Percentiles rank a stretch among this genome's conserved stretches.
Evolutionary conservation across 108 stramenopile genomes (phyloP).

Genomic region (Conticribra guillardii): DNA sequence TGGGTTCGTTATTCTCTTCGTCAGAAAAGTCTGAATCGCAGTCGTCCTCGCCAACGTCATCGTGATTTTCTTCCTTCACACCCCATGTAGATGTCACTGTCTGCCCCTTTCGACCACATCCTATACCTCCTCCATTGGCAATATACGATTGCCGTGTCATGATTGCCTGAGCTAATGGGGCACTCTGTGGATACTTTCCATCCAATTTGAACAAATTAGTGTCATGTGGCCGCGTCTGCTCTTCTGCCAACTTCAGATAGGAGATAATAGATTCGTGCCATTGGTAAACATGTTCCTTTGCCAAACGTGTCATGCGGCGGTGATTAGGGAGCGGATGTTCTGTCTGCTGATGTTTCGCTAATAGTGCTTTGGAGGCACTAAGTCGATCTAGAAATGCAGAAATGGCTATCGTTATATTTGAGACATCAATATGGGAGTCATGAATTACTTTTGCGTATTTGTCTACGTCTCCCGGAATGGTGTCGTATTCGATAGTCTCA

Average conservation of each 20-base stretch:
- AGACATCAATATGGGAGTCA: slow-evolving; percentile 23
- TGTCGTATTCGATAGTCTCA: slow-evolving; percentile 1
- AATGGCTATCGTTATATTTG: slow-evolving; percentile 26
- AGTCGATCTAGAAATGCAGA: slow-evolving; percentile 44
- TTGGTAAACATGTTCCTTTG: slow-evolving; percentile 10
- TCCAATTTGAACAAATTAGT: slow-evolving; percentile 16
- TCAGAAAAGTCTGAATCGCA: background rate
- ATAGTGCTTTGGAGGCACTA: slow-evolving; percentile 15
- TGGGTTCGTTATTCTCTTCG: background rate
- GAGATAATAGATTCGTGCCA: slow-evolving; percentile 36
- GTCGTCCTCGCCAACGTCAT: slow-evolving; percentile 10
- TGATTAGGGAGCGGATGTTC: background rate
- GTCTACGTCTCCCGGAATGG: slow-evolving; percentile 9
- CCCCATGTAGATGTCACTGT: background rate
- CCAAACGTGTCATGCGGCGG: background rate
- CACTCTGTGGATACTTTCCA: slow-evolving; percentile 13
- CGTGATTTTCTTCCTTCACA: slow-evolving; percentile 17
- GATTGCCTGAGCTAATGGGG: slow-evolving; percentile 30
- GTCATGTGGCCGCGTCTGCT: slow-evolving; percentile 5
- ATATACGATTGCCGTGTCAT: slow-evolving; percentile 38
- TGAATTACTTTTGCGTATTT: slow-evolving; percentile 37
- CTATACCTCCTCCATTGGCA: slow-evolving; percentile 38
- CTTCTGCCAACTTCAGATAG: slow-evolving; percentile 28
- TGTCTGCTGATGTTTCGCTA: slow-evolving; percentile 10
- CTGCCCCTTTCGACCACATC: slow-evolving; percentile 7